These are phyloP conservation scores for Thozetella sp. DNA, from an alignment of 495 filamentous ascomycete species.

Conservation along the genomic window DNA sequence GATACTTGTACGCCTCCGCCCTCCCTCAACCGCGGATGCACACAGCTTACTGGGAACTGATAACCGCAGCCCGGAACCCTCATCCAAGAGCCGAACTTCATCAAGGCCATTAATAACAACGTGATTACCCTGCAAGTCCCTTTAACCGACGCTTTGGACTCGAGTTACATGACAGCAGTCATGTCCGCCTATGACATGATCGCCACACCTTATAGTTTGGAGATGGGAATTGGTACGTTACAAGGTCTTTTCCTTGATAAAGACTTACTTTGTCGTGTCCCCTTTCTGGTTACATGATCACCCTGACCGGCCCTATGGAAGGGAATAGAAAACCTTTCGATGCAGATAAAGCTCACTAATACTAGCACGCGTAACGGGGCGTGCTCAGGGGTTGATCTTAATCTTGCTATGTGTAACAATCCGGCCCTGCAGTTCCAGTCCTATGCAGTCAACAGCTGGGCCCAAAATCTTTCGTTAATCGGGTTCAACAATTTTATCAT, in stretches of 20 bases:
- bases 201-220: too few relatives aligned
- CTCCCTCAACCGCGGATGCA: too few relatives aligned
- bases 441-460: conserved; percentile 10
- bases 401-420: conserved; percentile 6
- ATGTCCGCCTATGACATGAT: too few relatives aligned
- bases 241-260: too few relatives aligned
- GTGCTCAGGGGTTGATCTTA: conserved; percentile 12
- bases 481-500: conserved; percentile 15
- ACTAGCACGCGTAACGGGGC: conserved; percentile 8
- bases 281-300: too few relatives aligned
- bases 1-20: conserved; percentile 11
- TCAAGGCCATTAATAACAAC: conserved; percentile 7
- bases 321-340: conserved; percentile 12
- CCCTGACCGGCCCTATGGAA: conserved; percentile 1
- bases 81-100: conserved; percentile 10
- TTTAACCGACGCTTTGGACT: conserved; percentile 13
- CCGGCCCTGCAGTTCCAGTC: conserved; percentile 10
- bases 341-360: too few relatives aligned
- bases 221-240: too few relatives aligned
- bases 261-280: conserved; percentile 8
- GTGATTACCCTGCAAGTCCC: conserved; percentile 12
- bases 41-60: too few relatives aligned
- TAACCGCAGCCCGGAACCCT: conserved; percentile 4
- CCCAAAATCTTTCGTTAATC: conserved; percentile 10
- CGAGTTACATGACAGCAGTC: background rate